Conservation (phyloP, 23 red algal genomes). For the Gracilaria vermiculophylla region DNA sequence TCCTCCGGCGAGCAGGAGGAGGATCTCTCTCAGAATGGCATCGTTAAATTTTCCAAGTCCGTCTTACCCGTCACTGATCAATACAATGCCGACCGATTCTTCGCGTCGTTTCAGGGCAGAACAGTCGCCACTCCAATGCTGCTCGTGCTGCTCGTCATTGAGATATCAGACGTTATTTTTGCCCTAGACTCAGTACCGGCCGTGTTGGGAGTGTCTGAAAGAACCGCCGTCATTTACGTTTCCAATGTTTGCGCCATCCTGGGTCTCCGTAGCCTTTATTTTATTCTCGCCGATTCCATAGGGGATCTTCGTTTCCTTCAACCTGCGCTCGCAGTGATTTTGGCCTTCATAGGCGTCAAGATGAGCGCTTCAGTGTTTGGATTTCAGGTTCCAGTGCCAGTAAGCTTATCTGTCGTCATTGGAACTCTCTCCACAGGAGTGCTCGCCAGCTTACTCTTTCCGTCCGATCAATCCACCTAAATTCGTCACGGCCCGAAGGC, state of each 20-base stretch:
- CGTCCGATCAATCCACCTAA: conserved; percentile 3
- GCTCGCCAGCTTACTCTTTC: conserved; percentile 47
- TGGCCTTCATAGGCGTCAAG: conserved; percentile 90
- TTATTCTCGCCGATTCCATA: conserved; percentile 78
- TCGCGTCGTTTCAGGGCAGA: background rate
- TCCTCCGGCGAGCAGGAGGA: conserved; percentile 48
- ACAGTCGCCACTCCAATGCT: conserved; percentile 83
- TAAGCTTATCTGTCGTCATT: conserved; percentile 67
- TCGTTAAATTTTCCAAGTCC: conserved; percentile 55
- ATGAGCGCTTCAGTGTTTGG: conserved; percentile 65
- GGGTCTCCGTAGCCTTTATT: conserved; percentile 84
- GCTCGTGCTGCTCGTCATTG: conserved; percentile 81
- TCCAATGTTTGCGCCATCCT: conserved; percentile 88
- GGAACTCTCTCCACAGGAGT: conserved; percentile 18
- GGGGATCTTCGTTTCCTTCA: conserved; percentile 81
- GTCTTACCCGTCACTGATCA: conserved; percentile 54
- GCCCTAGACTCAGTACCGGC: conserved; percentile 95
- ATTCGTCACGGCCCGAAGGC: background rate
- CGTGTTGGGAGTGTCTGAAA: conserved; percentile 80
- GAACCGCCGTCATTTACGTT: conserved; percentile 79
- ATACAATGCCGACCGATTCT: conserved; percentile 77
- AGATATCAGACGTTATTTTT: conserved; percentile 93
- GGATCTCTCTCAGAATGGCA: conserved; percentile 47
- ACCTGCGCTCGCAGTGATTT: conserved; percentile 66
- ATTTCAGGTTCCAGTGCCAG: conserved; percentile 47